These are phyloP conservation scores for Globisporangium sylvaticum DNA, from an alignment of 352 stramenopile species.

Conservation along the genomic window DNA sequence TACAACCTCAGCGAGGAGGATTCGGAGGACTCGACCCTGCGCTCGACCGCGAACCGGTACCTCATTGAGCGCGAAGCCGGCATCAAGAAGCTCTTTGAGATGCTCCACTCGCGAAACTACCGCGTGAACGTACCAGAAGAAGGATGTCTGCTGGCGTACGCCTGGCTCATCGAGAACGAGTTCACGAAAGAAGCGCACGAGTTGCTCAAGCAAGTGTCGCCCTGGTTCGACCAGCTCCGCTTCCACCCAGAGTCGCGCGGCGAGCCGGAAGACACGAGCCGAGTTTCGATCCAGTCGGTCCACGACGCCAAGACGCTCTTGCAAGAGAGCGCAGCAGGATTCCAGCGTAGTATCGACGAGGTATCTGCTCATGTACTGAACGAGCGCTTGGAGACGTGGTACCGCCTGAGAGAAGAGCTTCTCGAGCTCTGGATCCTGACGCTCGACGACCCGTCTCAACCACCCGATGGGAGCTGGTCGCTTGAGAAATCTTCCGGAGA, in stretches of 20 bases:
- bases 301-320: neutral
- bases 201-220: conserved; percentile 8
- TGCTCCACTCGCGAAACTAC: conserved; percentile 21
- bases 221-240: conserved; percentile 16
- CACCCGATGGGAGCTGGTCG: conserved; percentile 7
- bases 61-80: conserved; percentile 3
- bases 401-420: conserved; percentile 13
- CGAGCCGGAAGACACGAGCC: conserved; percentile 12
- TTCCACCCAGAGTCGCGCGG: conserved; percentile 13
- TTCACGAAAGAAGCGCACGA: conserved; percentile 1
- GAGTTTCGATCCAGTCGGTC: neutral
- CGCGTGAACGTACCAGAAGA: conserved; percentile 18
- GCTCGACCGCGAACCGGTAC: conserved; percentile 1
- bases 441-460: neutral
- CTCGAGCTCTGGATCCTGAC: conserved; percentile 16
- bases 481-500: neutral
- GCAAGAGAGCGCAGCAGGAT: neutral
- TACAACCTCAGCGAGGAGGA: neutral
- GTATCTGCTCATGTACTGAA: neutral
- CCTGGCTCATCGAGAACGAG: conserved; percentile 17
- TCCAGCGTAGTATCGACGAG: neutral
- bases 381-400: neutral
- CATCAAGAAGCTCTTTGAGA: conserved; percentile 1
- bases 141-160: conserved; percentile 19
- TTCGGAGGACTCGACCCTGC: neutral